phyloP scores from a whole-genome alignment of 495 filamentous ascomycete genomes.

The Tuber melanosporum region DNA sequence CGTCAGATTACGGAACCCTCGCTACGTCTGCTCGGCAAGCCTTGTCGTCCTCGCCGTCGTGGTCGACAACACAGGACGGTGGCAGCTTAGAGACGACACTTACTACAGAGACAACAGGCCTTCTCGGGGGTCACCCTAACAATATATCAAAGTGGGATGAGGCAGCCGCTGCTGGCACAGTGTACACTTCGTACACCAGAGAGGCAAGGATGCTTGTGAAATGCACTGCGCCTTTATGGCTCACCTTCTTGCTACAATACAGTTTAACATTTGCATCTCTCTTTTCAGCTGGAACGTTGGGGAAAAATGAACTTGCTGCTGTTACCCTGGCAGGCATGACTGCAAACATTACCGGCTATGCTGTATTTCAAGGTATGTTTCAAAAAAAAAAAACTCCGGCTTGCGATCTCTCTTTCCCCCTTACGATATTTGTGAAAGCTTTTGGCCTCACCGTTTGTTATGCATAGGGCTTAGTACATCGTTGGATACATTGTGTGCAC shows the following conservation, averaged over 20 bases:
- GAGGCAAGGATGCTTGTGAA: slow-evolving; percentile 62
- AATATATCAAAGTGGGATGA: slow-evolving; percentile 65
- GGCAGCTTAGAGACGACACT: neutral
- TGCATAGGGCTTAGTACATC: slow-evolving; percentile 54
- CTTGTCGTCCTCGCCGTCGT: neutral
- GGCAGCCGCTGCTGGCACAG: slow-evolving; percentile 62
- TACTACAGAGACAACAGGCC: slow-evolving; percentile 50
- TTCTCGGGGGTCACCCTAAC: slow-evolving; percentile 44
- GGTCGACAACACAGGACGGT: neutral
- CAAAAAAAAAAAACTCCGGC: neutral
- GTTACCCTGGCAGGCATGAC: slow-evolving; percentile 66
- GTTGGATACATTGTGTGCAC: slow-evolving; percentile 66
- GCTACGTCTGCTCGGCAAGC: neutral
- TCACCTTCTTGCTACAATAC: slow-evolving; percentile 70
- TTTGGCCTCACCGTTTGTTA: slow-evolving; percentile 1
- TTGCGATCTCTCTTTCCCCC: neutral
- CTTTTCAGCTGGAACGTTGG: slow-evolving; percentile 61
- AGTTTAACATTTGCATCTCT: slow-evolving; percentile 62
- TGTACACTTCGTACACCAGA: slow-evolving; percentile 77
- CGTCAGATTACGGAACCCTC: slow-evolving; percentile 21
- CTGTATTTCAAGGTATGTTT: slow-evolving; percentile 54
- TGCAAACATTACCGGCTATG: slow-evolving; percentile 65
- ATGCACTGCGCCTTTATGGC: slow-evolving; percentile 55
- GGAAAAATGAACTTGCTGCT: slow-evolving; percentile 57
- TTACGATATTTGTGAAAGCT: neutral